These are phyloP conservation scores for Ceratobasidium papillatum DNA, from an alignment of 1,284 basidiomycete genomes.

Conservation along the genomic window DNA sequence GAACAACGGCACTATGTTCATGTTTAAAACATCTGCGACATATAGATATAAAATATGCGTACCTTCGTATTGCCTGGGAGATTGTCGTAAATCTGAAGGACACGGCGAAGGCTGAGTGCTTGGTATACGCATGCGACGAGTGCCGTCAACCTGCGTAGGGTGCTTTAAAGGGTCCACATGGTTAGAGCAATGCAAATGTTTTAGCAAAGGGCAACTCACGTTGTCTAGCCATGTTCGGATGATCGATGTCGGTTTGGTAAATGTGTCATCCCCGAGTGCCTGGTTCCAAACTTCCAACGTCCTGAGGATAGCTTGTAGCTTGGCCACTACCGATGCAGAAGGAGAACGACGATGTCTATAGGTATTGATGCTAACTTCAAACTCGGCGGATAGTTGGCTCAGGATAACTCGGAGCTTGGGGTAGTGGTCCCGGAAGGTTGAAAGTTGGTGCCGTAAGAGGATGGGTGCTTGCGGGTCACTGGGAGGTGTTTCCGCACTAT, in stretches of 20 bases:
- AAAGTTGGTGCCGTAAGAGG: not conserved
- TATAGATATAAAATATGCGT: not conserved
- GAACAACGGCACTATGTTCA: not conserved
- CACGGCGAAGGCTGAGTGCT: not conserved
- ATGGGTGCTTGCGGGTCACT: constrained; percentile 32
- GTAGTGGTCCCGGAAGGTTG: not conserved
- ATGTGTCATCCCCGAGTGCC: constrained; percentile 1
- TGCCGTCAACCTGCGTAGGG: constrained; percentile 1
- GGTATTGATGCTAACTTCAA: constrained; percentile 28
- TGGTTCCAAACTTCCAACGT: constrained; percentile 28
- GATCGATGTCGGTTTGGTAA: constrained; percentile 1
- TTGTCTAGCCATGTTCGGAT: constrained; percentile 4
- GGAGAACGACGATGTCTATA: constrained; percentile 34
- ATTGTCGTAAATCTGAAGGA: not conserved
- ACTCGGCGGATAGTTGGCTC: not conserved
- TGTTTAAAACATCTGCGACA: not conserved
- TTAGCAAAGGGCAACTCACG: not conserved
- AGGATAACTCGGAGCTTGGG: not conserved
- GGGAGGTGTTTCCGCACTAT: not conserved
- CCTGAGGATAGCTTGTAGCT: constrained; percentile 17
- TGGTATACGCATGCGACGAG: not conserved
- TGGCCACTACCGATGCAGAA: constrained; percentile 16
- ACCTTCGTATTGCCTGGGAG: constrained; percentile 9
- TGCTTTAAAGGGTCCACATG: not conserved
- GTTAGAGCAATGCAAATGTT: not conserved